phyloP scores from a whole-genome alignment of 192 early-diverging fungal genomes.

The Umbelopsis sp. region DNA sequence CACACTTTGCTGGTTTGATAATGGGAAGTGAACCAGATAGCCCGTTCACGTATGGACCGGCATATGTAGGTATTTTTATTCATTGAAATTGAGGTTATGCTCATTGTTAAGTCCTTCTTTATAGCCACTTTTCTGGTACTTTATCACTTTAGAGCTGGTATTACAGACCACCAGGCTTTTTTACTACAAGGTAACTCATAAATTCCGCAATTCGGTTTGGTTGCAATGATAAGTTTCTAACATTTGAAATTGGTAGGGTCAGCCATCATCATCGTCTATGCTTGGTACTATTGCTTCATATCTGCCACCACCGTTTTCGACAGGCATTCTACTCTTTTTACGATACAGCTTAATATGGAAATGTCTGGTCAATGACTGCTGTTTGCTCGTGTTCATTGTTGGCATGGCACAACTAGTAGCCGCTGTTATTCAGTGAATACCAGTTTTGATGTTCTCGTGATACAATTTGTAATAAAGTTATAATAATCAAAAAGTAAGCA shows the following conservation, averaged over 20 bases:
- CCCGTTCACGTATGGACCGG: not conserved
- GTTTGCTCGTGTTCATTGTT: constrained; percentile 51
- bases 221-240: not conserved
- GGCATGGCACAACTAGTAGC: constrained; percentile 39
- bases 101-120: not conserved
- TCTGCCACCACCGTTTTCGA: constrained; percentile 52
- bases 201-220: not conserved
- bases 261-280: constrained; percentile 37
- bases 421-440: constrained; percentile 9
- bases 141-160: constrained; percentile 51
- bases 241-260: constrained; percentile 20
- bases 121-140: constrained; percentile 62
- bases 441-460: too few species aligned
- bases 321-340: constrained; percentile 47
- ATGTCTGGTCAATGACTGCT: constrained; percentile 54
- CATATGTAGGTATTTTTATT: constrained; percentile 19
- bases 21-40: not conserved
- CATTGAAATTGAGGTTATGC: not conserved
- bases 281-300: constrained; percentile 46
- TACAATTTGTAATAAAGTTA: too few species aligned
- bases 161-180: constrained; percentile 51
- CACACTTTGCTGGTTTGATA: constrained; percentile 26
- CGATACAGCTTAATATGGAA: constrained; percentile 60
- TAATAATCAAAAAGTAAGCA: not conserved
- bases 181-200: constrained; percentile 44